These are phyloP conservation scores for Marasmius oreades DNA, from an alignment of 1,284 basidiomycete genomes.

Conservation along the genomic window DNA sequence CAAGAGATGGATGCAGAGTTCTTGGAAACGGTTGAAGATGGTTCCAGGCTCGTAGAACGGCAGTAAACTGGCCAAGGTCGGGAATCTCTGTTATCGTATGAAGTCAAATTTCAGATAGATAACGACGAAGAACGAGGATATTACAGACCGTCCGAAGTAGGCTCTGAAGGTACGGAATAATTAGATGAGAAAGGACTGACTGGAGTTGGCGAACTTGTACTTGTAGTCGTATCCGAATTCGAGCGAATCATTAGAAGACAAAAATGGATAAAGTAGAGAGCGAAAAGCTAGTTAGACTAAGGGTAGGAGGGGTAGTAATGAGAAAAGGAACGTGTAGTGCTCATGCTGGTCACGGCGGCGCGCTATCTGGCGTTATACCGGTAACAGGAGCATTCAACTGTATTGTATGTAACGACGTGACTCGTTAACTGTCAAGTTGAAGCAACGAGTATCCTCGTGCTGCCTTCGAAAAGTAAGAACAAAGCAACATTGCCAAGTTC, in stretches of 20 bases:
- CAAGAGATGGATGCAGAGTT: conserved; percentile 20
- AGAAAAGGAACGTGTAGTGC: background rate
- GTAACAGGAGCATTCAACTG: too few relatives aligned
- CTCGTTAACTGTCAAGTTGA: background rate
- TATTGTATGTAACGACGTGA: background rate
- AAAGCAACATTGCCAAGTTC: background rate
- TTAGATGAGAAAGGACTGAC: conserved; percentile 49
- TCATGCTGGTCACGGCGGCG: background rate
- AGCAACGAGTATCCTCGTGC: too few relatives aligned
- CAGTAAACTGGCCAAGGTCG: conserved; percentile 71
- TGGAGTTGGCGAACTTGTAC: conserved; percentile 22
- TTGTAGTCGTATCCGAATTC: conserved; percentile 16
- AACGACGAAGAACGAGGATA: conserved; percentile 10
- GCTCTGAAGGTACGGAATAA: conserved; percentile 49
- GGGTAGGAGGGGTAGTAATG: background rate
- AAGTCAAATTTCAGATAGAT: background rate
- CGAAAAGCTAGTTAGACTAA: background rate
- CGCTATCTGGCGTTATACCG: too few relatives aligned
- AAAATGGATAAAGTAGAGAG: background rate
- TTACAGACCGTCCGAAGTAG: conserved; percentile 62
- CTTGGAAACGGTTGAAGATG: conserved; percentile 46
- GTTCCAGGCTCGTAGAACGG: conserved; percentile 65
- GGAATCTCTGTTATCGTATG: conserved; percentile 54
- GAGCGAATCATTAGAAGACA: conserved; percentile 17
- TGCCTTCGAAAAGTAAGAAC: background rate